Base-by-base conservation (phyloP, 805 yeast genomes). In the Candida arabinofermentans region DNA sequence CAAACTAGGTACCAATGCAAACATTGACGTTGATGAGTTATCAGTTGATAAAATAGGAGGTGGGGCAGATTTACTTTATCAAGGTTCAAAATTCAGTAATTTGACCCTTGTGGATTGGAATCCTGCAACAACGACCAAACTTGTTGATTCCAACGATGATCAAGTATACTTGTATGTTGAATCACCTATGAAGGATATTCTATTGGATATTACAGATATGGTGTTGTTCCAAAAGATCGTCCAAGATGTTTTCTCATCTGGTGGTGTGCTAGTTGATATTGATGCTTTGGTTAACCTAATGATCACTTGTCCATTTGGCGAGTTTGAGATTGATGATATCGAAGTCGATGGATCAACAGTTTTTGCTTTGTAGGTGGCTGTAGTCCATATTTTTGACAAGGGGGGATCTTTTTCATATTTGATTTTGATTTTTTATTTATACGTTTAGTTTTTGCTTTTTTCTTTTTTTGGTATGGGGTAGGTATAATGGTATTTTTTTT, bases 31-130 rank as follows among this genome's bases (percentile, higher is more conserved):
- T 8, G 27, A 36, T n/a, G 36, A 39, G 14, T 18, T 46, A 3
- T 29, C 36, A 2, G 70, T 74, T 2, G 48, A 58, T 4, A 54
- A 61, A 13, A 59, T 75, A 1, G 65, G 66, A 41, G 81, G 81
- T 6, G 39, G 52, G 4, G 65, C 74, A 10, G 59, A 61, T 31
- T 53, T 78, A 27, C 64, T 51, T 37, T 71, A 72, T 45, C 50
- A 66, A 5, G 67, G 55, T 3, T 47, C 43, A 13, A 64, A 63
- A 41, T 77, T 78, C 54, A 71, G 74, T 5, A 61, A 66, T n/a
- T 54, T 77, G 12, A 64, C 66, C 4, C 51, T 74, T 50, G 53
- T 54, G 8, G 67, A 66, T 6, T 78, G 83, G 83, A 63, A 64
- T 19, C 47, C 50, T n/a, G 65, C 75, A 5, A 57, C 59, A 1